Evolutionary conservation across 2,329 filamentous ascomycete species (phyloP).

Genomic region (Fonsecaea monophora): DNA sequence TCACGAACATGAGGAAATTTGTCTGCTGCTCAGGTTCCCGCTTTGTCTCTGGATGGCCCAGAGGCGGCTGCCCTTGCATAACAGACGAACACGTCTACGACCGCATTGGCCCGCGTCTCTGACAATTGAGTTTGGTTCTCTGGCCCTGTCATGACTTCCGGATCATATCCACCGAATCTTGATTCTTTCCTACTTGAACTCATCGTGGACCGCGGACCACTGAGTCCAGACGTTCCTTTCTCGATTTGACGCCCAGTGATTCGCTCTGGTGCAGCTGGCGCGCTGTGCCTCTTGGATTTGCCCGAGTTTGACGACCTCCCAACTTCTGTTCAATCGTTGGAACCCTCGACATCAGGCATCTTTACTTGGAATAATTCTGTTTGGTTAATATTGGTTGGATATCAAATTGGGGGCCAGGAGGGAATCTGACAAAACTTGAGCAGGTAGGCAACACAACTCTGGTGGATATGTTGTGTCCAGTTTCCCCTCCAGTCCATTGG

Average conservation of each 20-base stretch:
- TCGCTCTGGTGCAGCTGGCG: slow-evolving; percentile 10
- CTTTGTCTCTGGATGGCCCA: slow-evolving; percentile 23
- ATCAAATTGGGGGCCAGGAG: slow-evolving; percentile 34
- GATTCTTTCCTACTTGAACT: slow-evolving; percentile 16
- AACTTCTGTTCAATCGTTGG: slow-evolving; percentile 21
- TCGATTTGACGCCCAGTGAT: slow-evolving; percentile 9
- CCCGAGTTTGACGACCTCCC: slow-evolving; percentile 7
- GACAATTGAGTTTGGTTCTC: slow-evolving; percentile 9
- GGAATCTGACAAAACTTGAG: slow-evolving; percentile 22
- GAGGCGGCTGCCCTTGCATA: slow-evolving; percentile 28
- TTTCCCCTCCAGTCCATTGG: slow-evolving; percentile 26
- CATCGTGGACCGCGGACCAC: slow-evolving; percentile 10
- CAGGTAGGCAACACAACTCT: slow-evolving; percentile 33
- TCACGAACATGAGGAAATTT: slow-evolving; percentile 39
- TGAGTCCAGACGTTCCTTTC: slow-evolving; percentile 23
- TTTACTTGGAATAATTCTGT: slow-evolving; percentile 23
- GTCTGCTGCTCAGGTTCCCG: slow-evolving; percentile 24
- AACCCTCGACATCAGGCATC: slow-evolving; percentile 7
- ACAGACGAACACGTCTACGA: slow-evolving; percentile 20
- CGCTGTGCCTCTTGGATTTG: slow-evolving; percentile 17
- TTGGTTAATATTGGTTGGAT: slow-evolving; percentile 34
- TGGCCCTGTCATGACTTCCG: slow-evolving; percentile 13
- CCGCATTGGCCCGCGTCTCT: slow-evolving; percentile 12
- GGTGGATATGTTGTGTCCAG: slow-evolving; percentile 32
- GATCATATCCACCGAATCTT: slow-evolving; percentile 18